Percentiles rank a stretch among this genome's conserved stretches.
Evolutionary conservation across 1,139 yeast genomes (phyloP).

Genomic region (Geotrichum citri-aurantii): DNA sequence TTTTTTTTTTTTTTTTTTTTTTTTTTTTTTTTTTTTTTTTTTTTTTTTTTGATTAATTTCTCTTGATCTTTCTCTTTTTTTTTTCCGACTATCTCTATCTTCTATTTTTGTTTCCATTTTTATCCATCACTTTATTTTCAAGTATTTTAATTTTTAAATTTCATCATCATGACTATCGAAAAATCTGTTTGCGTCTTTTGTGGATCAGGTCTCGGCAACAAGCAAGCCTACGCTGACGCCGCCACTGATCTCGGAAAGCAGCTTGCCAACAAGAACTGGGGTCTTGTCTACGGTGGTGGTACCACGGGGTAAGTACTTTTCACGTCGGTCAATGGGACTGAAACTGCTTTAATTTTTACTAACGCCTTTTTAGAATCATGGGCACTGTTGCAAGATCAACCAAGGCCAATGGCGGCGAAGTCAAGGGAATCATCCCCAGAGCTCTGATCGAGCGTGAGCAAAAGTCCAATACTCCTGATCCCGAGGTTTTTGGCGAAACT

Average conservation of each 20-base stretch:
- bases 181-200: slow-evolving; percentile 76
- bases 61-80: background rate
- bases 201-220: slow-evolving; percentile 72
- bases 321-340: background rate
- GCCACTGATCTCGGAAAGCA: slow-evolving; percentile 57
- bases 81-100: background rate
- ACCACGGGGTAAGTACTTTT: slow-evolving; percentile 44
- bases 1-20: too few relatives aligned
- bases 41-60: too few relatives aligned
- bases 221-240: slow-evolving; percentile 45
- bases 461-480: slow-evolving; percentile 48
- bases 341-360: background rate
- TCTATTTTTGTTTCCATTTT: background rate
- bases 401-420: slow-evolving; percentile 61
- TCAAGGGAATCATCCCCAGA: slow-evolving; percentile 80
- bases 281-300: slow-evolving; percentile 88
- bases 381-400: slow-evolving; percentile 77
- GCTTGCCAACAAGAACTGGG: slow-evolving; percentile 59
- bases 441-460: slow-evolving; percentile 76
- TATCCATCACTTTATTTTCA: background rate
- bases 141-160: background rate
- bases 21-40: too few relatives aligned
- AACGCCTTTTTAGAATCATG: slow-evolving; percentile 52
- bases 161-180: background rate
- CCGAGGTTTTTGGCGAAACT: slow-evolving; percentile 68